Base-by-base conservation (phyloP, 2,329 filamentous ascomycete genomes). In the Alternaria viburni region DNA sequence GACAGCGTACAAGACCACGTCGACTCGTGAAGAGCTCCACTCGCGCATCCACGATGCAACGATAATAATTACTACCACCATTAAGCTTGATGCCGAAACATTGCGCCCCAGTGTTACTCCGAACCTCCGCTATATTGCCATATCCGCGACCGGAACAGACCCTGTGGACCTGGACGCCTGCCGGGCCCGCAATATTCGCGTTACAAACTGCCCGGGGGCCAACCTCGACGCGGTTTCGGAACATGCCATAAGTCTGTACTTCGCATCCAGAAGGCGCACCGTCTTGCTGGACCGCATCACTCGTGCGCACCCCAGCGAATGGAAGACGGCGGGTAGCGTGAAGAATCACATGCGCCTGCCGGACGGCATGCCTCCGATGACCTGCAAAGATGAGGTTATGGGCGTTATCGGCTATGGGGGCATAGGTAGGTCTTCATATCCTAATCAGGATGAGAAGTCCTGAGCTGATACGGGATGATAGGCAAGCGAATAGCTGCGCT, bases 371-470 rank as follows among this genome's bases (percentile, higher is more conserved):
- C 79, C 81, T 23, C 83, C 83, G 45, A 67, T 84, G 66, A 83
- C 81, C 1, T 84, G 81, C 69, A 72, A 76, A 19, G 84, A 86
- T 59, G 85, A 86, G 73, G 79, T 81, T 4, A 70, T 85, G 65
- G 84, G 83, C 2, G 79, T 86, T 59, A 74, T 86, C 56, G 84
- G 85, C 1, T 85, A 86, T 71, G 85, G 85, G 2, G 77, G 78
- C 15, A 73, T 86, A 32, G 84, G 84, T 72, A 68, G 44, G 71
- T 73, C 25, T 26, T n/a, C 25, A 28, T 54, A 30, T 21, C 64
- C 61, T 46, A 49, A 57, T 65, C 41, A 13, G 64, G 62, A 51
- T 59, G 58, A n/a, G 51, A 45, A 54, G 51, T 55, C 57, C 57
- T 25, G 55, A 10, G 58, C 66, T 73, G 56, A 71, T 60, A 43